Evolutionary conservation across 257 asterid genomes (phyloP), one percentile per base, ranked within the genome.

Genomic region (Nicotiana undulata): DNA sequence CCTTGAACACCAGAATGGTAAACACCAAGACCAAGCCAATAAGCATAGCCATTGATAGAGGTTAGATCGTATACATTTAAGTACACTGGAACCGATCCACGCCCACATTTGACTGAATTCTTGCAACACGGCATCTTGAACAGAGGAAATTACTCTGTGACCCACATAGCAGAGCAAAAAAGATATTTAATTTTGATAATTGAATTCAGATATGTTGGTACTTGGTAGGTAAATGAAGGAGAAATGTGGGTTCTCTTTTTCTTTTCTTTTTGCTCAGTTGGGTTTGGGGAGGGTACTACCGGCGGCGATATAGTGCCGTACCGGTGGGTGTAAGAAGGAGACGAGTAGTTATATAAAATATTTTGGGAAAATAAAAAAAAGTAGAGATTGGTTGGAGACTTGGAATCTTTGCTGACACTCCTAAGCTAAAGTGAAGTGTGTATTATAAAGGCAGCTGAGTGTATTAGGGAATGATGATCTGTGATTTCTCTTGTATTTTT

Each of bases 1-100:
- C 98, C 97, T 93, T 93, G 91, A 86, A 93, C 90, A 4, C 95
- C 98, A 52, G 98, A 93, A 87, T 93, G 98, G 85, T 88, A 93
- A 68, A 87, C 97, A 17, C 97, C 98, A 18, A 93, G 96, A 32
- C 98, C 98, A 28, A 93, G 77, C 98, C 98, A 93, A 56, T 92
- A 92, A 81, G 97, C 98, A 63, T 91, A 93, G 61, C 94, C 94
- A 68, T 93, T 93, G 34, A 92, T 88, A 32, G 95, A 31, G 31
- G 97, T 91, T 20, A 93, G 90, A 87, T 93, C 98, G 79, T 93
- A 93, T 5, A 93, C 97, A 77, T 93, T 93, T 22, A 93, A 85
- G 82, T 91, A 84, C 59, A 93, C 98, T 2, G 93, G 89, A 3
- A 86, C 94, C 31, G 97, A 87, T 79, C 95, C 97, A 6, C 85